These are phyloP conservation scores for Sporothrix brasiliensis DNA, from an alignment of 2,329 filamentous ascomycete species.

Conservation along the genomic window DNA sequence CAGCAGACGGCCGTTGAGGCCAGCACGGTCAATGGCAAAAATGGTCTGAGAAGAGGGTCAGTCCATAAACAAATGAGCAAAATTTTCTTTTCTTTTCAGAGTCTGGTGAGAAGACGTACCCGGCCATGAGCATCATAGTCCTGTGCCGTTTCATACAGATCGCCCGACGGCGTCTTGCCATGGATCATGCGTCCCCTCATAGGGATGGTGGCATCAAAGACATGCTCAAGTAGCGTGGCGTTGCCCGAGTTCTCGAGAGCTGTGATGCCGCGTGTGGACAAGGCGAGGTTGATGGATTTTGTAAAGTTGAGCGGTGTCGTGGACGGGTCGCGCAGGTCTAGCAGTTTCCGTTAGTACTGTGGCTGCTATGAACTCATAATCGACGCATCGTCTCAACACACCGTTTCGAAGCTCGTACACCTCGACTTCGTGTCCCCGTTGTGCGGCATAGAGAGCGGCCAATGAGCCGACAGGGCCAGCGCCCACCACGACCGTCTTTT, in stretches of 20 bases:
- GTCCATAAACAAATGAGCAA: no score
- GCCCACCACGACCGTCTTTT: conserved; percentile 83
- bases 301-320: conserved; percentile 92
- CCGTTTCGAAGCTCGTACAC: conserved; percentile 91
- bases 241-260: conserved; percentile 74
- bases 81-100: not conserved
- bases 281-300: conserved; percentile 95
- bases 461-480: conserved; percentile 92
- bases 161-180: conserved; percentile 63
- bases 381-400: conserved; percentile 46
- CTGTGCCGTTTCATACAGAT: conserved; percentile 77
- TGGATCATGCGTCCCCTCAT: conserved; percentile 99
- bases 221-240: conserved; percentile 68
- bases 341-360: not conserved
- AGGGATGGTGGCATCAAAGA: conserved; percentile 79
- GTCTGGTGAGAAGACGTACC: conserved; percentile 53
- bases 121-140: conserved; percentile 87
- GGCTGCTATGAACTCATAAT: not conserved
- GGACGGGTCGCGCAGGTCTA: conserved; percentile 84
- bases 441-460: conserved; percentile 88
- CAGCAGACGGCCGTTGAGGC: conserved; percentile 79
- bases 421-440: conserved; percentile 85
- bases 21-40: conserved; percentile 80
- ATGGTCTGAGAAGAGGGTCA: conserved; percentile 61
- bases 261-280: conserved; percentile 92